Percentiles rank a stretch among this genome's conserved stretches.
phyloP scores from a whole-genome alignment of 2,329 filamentous ascomycete genomes.

The Penicillium aurantiogriseum region DNA sequence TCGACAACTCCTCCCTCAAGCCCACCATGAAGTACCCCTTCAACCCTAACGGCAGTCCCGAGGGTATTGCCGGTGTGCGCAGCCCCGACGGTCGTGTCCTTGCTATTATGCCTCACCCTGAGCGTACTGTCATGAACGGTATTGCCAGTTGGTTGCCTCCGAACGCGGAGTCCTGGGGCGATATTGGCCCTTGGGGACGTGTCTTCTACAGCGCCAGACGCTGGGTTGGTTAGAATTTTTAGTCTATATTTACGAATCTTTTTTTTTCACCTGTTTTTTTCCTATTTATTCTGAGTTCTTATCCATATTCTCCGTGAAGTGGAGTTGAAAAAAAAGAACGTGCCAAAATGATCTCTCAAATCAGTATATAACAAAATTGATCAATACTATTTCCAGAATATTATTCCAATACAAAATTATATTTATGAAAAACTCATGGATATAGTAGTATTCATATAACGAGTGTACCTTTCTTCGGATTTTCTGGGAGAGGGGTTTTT shows the following conservation, averaged over 20 bases:
- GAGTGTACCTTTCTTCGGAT: not conserved
- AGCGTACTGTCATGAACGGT: slow-evolving; percentile 80
- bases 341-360: slow-evolving; percentile 10
- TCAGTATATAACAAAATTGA: slow-evolving; percentile 17
- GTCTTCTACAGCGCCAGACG: slow-evolving; percentile 84
- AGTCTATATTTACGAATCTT: slow-evolving; percentile 2
- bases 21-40: slow-evolving; percentile 81
- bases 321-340: slow-evolving; percentile 18
- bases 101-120: slow-evolving; percentile 91
- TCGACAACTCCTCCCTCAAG: slow-evolving; percentile 71
- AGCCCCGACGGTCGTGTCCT: slow-evolving; percentile 76
- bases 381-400: not conserved
- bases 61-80: slow-evolving; percentile 76
- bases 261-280: not conserved
- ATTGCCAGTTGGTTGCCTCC: slow-evolving; percentile 73
- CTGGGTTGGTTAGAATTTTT: slow-evolving; percentile 67
- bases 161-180: slow-evolving; percentile 66
- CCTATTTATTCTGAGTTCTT: slow-evolving; percentile 9
- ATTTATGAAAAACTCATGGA: not conserved
- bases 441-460: no score
- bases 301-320: slow-evolving; percentile 15
- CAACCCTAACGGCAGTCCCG: slow-evolving; percentile 84
- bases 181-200: slow-evolving; percentile 79
- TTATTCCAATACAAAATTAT: no score
- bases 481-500: not conserved